Evolutionary conservation across 2,329 filamentous ascomycete genomes (phyloP).

Genomic region (Saccharata proteae): DNA sequence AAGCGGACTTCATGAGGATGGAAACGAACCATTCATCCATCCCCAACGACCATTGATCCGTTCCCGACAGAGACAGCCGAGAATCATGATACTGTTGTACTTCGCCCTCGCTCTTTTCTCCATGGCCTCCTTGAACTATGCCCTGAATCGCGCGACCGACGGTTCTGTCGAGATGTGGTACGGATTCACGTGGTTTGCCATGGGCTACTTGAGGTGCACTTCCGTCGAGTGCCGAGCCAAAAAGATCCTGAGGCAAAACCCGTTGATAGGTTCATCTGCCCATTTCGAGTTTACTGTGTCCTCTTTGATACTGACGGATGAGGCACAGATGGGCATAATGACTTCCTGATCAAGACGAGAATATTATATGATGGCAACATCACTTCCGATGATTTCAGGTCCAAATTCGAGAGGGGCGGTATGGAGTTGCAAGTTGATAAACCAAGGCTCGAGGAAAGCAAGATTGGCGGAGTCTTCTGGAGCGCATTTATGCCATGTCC

Average conservation of each 20-base stretch:
- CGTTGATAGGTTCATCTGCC: conserved; percentile 24
- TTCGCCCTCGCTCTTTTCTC: conserved; percentile 3
- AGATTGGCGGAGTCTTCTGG: conserved; percentile 84
- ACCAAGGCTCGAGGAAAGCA: conserved; percentile 57
- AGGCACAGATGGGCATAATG: conserved; percentile 73
- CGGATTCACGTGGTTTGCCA: no score
- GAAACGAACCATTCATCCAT: no score
- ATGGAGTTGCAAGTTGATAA: conserved; percentile 66
- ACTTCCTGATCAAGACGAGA: conserved; percentile 66
- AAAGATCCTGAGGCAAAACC: conserved; percentile 25
- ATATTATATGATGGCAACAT: conserved; percentile 62
- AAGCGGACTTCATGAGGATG: no score
- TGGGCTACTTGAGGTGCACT: no score
- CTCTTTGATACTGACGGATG: conserved; percentile 12
- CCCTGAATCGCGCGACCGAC: conserved; percentile 1
- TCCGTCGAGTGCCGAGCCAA: conserved; percentile 19
- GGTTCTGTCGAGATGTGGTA: conserved; percentile 2
- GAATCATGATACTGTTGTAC: no score
- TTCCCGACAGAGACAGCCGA: no score
- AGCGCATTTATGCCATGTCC: conserved; percentile 75
- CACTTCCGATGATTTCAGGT: conserved; percentile 59
- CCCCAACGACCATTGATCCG: no score
- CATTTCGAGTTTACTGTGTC: neutral
- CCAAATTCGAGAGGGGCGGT: conserved; percentile 59
- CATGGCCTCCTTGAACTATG: conserved; percentile 1